Evolutionary conservation across 345 rosid genomes (phyloP).

Genomic region (Laguncularia racemosa): DNA sequence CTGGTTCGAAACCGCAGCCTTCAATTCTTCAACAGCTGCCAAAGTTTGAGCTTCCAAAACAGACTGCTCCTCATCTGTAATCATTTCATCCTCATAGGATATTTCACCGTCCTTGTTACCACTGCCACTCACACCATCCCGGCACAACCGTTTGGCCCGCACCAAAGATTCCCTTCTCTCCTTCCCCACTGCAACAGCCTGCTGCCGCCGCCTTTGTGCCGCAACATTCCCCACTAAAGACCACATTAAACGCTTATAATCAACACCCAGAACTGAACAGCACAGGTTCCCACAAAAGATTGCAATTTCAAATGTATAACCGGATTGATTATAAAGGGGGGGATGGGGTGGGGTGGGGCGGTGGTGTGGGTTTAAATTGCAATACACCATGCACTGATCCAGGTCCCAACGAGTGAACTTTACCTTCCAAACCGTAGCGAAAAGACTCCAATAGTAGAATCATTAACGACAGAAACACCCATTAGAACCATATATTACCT

Average conservation of each 20-base stretch:
- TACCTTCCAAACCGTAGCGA: too few species aligned
- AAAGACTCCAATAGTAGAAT: too few species aligned
- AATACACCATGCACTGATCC: too few species aligned
- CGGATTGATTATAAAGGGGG: neutral
- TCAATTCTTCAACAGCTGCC: conserved; percentile 66
- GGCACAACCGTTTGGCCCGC: conserved; percentile 79
- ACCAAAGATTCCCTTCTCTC: conserved; percentile 84
- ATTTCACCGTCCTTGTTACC: conserved; percentile 27
- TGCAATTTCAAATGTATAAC: neutral
- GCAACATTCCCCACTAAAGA: conserved; percentile 65
- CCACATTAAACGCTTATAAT: conserved; percentile 11
- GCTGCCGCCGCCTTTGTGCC: conserved; percentile 76
- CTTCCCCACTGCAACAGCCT: conserved; percentile 80
- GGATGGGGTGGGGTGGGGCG: too few species aligned
- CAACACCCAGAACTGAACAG: neutral
- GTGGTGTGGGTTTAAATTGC: too few species aligned
- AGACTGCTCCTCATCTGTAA: conserved; percentile 71
- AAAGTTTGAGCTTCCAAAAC: conserved; percentile 57
- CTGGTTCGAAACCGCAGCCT: conserved; percentile 63
- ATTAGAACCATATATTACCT: too few species aligned
- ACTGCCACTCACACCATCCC: conserved; percentile 56
- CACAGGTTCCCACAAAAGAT: neutral
- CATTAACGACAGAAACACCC: too few species aligned
- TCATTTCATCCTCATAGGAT: conserved; percentile 48
- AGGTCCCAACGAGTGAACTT: too few species aligned